These are phyloP conservation scores for Silene latifolia DNA, from an alignment of 148 eudicot species.

Conservation along the genomic window DNA sequence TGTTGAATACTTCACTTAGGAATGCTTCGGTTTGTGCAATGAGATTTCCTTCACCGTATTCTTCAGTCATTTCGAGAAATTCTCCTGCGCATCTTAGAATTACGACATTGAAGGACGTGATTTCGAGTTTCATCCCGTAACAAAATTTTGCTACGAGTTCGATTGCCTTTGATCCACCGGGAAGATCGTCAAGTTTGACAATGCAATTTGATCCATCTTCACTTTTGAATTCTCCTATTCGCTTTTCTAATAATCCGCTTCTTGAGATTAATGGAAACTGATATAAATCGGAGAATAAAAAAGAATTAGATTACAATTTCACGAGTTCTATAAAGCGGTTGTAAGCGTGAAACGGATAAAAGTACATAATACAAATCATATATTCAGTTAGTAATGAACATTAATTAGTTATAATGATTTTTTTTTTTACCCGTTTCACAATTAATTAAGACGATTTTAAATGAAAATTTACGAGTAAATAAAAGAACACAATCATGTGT, in stretches of 20 bases:
- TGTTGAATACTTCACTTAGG: constrained; percentile 52
- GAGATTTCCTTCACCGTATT: constrained; percentile 65
- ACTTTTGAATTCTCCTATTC: constrained; percentile 38
- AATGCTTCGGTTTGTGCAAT: constrained; percentile 52
- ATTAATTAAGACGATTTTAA: too few species aligned
- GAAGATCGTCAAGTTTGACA: constrained; percentile 50
- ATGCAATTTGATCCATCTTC: constrained; percentile 38
- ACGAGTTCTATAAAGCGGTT: too few species aligned
- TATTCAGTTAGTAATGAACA: too few species aligned
- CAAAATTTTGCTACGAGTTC: constrained; percentile 62
- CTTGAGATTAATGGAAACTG: constrained; percentile 72
- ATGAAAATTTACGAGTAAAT: too few species aligned
- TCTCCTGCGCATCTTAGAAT: constrained; percentile 66
- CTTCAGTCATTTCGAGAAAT: constrained; percentile 66
- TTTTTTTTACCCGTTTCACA: too few species aligned
- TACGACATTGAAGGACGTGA: constrained; percentile 53
- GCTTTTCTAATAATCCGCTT: constrained; percentile 57
- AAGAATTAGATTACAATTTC: neutral
- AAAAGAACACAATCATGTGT: too few species aligned
- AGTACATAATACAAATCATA: too few species aligned
- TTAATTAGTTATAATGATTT: too few species aligned
- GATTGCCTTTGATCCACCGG: constrained; percentile 66
- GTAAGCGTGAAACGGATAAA: too few species aligned
- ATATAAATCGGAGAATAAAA: neutral
- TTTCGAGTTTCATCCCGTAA: constrained; percentile 64